Percentiles rank a stretch among this genome's conserved stretches.
These are phyloP conservation scores for Linaria vulgaris DNA, from an alignment of 257 asterid genomes.

Conservation along the genomic window DNA sequence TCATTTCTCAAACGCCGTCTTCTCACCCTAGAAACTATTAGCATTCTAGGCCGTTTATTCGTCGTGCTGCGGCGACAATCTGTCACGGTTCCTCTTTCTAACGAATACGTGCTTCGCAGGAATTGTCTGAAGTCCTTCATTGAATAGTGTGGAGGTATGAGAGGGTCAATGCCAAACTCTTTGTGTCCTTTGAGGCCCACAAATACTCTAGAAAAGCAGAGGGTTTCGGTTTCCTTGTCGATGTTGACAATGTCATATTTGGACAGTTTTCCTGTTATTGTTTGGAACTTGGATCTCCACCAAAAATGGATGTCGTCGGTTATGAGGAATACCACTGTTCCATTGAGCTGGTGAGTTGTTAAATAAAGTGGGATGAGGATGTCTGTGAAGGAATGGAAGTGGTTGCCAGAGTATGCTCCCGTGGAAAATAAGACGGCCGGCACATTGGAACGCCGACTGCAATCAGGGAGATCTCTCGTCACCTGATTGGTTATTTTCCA, in stretches of 20 bases:
- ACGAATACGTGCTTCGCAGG: slow-evolving; percentile 37
- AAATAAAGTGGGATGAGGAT: slow-evolving; percentile 50
- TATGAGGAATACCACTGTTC: slow-evolving; percentile 37
- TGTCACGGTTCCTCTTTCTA: slow-evolving; percentile 21
- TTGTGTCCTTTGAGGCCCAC: slow-evolving; percentile 45
- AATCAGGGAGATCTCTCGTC: slow-evolving; percentile 28
- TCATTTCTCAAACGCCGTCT: slow-evolving; percentile 38
- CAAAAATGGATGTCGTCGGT: slow-evolving; percentile 23
- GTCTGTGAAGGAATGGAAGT: slow-evolving; percentile 59
- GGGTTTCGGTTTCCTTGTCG: slow-evolving; percentile 30
- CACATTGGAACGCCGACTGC: slow-evolving; percentile 31
- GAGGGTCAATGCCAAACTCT: slow-evolving; percentile 38
- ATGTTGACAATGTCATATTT: slow-evolving; percentile 37
- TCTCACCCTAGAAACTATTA: slow-evolving; percentile 41
- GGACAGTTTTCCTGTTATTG: slow-evolving; percentile 36
- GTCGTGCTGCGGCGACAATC: neutral
- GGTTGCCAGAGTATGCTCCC: slow-evolving; percentile 50
- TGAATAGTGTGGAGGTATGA: slow-evolving; percentile 20
- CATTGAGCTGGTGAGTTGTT: slow-evolving; percentile 40
- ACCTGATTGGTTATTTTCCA: slow-evolving; percentile 9
- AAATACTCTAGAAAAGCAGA: slow-evolving; percentile 44
- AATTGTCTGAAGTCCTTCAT: slow-evolving; percentile 39
- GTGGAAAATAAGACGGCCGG: slow-evolving; percentile 65
- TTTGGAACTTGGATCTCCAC: slow-evolving; percentile 37
- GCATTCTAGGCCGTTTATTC: slow-evolving; percentile 39